These are phyloP conservation scores for Hymenoscyphus fructigenus DNA, from an alignment of 2,329 filamentous ascomycete species.

Conservation along the genomic window DNA sequence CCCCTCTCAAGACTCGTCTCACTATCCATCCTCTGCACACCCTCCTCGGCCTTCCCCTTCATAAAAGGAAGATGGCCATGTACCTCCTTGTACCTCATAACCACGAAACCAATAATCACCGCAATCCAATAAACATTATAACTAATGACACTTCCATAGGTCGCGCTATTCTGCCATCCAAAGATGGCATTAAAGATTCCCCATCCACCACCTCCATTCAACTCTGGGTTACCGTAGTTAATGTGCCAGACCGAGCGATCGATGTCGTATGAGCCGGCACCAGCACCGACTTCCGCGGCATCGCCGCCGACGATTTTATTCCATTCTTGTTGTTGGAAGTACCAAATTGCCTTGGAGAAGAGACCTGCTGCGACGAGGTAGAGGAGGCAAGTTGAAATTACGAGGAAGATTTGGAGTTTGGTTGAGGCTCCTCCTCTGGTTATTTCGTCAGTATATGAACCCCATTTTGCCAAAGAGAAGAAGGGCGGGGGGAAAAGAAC, in stretches of 20 bases:
- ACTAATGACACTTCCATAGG: conserved; percentile 80
- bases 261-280: conserved; percentile 78
- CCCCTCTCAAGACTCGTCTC: background rate
- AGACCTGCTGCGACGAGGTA: conserved; percentile 83
- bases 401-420: conserved; percentile 74
- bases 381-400: conserved; percentile 76
- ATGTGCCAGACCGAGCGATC: conserved; percentile 78
- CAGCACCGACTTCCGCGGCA: conserved; percentile 60
- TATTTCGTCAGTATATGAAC: conserved; percentile 13
- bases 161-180: conserved; percentile 86
- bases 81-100: conserved; percentile 66
- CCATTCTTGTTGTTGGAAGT: conserved; percentile 70
- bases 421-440: conserved; percentile 60
- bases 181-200: conserved; percentile 84
- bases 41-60: conserved; percentile 19
- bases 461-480: background rate
- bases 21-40: conserved; percentile 7
- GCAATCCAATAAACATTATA: conserved; percentile 87
- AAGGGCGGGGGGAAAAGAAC: conserved; percentile 43
- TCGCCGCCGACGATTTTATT: conserved; percentile 48
- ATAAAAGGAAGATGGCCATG: conserved; percentile 46
- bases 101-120: conserved; percentile 63
- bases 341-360: conserved; percentile 76
- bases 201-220: conserved; percentile 77
- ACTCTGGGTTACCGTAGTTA: conserved; percentile 75